Percentiles rank a stretch among this genome's conserved stretches.
These are phyloP conservation scores for Trichophyton simii DNA, from an alignment of 2,329 filamentous ascomycete genomes.

Conservation along the genomic window DNA sequence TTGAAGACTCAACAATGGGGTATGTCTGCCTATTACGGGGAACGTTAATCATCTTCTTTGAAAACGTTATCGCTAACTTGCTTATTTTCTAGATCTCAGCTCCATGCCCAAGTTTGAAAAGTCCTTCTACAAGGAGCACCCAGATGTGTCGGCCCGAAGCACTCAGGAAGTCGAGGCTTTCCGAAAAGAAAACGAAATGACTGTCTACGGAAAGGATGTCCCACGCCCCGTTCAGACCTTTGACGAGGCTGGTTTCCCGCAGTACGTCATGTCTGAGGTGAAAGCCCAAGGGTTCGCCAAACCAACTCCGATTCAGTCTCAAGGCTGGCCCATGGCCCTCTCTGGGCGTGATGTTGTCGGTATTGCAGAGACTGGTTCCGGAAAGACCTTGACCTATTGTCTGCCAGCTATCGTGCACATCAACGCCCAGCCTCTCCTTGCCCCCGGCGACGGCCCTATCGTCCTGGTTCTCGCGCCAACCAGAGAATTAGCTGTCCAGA, in stretches of 20 bases:
- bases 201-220: slow-evolving; percentile 64
- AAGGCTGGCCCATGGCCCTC: slow-evolving; percentile 98
- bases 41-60: no score
- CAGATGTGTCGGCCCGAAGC: slow-evolving; percentile 61
- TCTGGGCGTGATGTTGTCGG: slow-evolving; percentile 96
- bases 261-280: slow-evolving; percentile 95
- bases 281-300: slow-evolving; percentile 93
- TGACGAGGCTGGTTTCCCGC: slow-evolving; percentile 92
- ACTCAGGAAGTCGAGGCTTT: slow-evolving; percentile 74
- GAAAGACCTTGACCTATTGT: slow-evolving; percentile 98
- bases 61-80: slow-evolving; percentile 17
- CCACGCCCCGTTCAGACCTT: slow-evolving; percentile 94
- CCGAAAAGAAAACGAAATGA: slow-evolving; percentile 72
- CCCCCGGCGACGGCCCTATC: slow-evolving; percentile 89
- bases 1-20: slow-evolving; percentile 84
- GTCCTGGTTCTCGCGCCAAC: slow-evolving; percentile 92
- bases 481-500: slow-evolving; percentile 95
- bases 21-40: slow-evolving; percentile 36
- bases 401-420: slow-evolving; percentile 98
- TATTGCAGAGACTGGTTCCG: slow-evolving; percentile 97
- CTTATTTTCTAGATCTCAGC: slow-evolving; percentile 50
- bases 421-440: slow-evolving; percentile 93
- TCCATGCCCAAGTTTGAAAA: slow-evolving; percentile 94
- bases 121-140: slow-evolving; percentile 96
- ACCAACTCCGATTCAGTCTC: slow-evolving; percentile 92